Evolutionary conservation across 305 asterid species (phyloP), one percentile per base, ranked within the genome.

Genomic region (Salvia sclarea): DNA sequence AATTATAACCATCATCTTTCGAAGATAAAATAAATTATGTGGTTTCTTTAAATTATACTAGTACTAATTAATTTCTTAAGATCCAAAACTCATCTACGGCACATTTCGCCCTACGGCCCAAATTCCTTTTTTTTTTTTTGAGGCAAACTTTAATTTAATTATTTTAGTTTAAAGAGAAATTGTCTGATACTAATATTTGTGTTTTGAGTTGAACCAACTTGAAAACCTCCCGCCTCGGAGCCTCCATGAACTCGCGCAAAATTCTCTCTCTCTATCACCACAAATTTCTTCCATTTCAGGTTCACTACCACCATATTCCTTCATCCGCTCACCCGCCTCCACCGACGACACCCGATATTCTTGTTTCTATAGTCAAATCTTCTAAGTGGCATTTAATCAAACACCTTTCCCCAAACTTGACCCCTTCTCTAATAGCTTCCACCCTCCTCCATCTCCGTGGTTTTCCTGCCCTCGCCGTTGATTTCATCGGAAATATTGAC

Each of bases 311-410:
- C 58, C 71, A 28, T 6, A 58, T 41, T 54, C 47, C 64, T 38
- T 18, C 74, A 49, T 53, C 41, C 17, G 5, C 35, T 28, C 67
- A 52, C 49, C 56, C 49, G 8, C 40, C 30, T 11, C 55, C 59
- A n/a, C 47, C 68, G 28, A 18, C 49, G 4, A 11, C 83, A 13
- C 57, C 66, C 0, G 64, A 67, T 0, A 4, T 6, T 5, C 72
- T 84, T 0, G 56, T 3, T 47, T 69, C 64, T 6, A 62, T 72
- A 25, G 59, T 75, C 38, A 59, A 53, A 55, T 66, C 79, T 68
- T 84, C 90, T 77, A 73, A 84, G 76, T 84, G 88, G 90, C 84
- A 81, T 52, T 86, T 78, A 56, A 78, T 86, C 88, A 78, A 84
- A 86, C 90, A 76, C 9, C 14, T 79, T 17, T 50, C 81, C 0